Evolutionary conservation across 176 grass and related monocot genomes (phyloP).

Genomic region (Ampelocalamus luodianensis): DNA sequence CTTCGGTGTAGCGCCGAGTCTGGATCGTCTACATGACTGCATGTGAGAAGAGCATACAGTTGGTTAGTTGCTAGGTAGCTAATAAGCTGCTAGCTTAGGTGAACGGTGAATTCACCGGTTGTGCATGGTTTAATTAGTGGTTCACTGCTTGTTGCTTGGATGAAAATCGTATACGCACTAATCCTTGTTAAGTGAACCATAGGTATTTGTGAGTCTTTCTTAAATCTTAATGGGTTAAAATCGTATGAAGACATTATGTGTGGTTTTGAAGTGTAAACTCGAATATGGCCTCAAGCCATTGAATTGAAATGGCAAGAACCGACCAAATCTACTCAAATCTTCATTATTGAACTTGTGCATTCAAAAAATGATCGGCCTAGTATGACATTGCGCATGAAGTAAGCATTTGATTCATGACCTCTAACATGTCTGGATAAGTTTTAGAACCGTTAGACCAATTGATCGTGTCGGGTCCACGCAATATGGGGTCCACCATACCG

Average conservation of each 20-base stretch:
- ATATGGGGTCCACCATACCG: not conserved
- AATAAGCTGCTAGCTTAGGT: not conserved
- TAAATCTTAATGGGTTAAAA: not conserved
- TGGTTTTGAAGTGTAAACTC: not conserved
- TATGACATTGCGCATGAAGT: not conserved
- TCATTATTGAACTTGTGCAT: not conserved
- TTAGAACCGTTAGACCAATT: not conserved
- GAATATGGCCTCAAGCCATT: not conserved
- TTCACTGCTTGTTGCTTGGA: not conserved
- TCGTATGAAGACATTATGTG: not conserved
- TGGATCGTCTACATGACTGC: not conserved
- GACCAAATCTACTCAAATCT: not conserved
- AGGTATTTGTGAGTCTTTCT: not conserved
- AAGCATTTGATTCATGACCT: not conserved
- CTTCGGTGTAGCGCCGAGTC: not conserved
- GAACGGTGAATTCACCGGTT: not conserved
- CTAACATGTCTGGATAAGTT: not conserved
- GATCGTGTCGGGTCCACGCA: fast-evolving
- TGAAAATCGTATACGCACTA: not conserved
- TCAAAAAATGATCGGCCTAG: fast-evolving
- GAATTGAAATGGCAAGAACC: not conserved
- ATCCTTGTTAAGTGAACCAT: not conserved
- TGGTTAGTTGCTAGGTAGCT: not conserved
- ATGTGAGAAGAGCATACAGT: not conserved
- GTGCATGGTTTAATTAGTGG: not conserved